These are phyloP conservation scores for Penicillium aurantiogriseum DNA, from an alignment of 2,329 filamentous ascomycete genomes.

Conservation along the genomic window DNA sequence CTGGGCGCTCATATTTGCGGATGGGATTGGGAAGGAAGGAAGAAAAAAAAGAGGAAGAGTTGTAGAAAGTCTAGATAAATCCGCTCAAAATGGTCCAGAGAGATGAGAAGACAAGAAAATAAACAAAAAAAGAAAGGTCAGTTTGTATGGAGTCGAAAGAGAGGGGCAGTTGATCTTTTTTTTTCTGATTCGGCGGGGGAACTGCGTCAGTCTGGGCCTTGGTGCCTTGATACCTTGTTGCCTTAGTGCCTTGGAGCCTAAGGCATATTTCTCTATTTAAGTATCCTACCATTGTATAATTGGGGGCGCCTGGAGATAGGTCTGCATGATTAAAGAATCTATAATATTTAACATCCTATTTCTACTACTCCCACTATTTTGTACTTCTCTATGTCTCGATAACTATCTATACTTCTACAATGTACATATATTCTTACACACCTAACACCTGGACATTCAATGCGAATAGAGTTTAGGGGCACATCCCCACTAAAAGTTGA, in stretches of 20 bases:
- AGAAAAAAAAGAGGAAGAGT: background rate
- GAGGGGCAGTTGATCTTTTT: constrained; percentile 12
- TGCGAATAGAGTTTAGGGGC: background rate
- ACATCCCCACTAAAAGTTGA: background rate
- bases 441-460: background rate
- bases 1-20: constrained; percentile 15
- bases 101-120: background rate
- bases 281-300: too few relatives aligned
- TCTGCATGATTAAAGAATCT: background rate
- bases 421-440: background rate
- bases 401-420: background rate
- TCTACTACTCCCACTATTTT: background rate
- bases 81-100: background rate
- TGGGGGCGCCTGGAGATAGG: too few relatives aligned
- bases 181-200: constrained; percentile 19
- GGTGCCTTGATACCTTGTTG: background rate
- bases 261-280: background rate
- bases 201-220: constrained; percentile 1
- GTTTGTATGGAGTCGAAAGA: background rate
- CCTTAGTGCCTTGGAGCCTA: background rate
- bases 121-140: background rate
- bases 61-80: background rate
- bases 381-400: background rate
- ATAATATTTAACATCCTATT: background rate
- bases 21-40: background rate